Evolutionary conservation across 163 green algal species (phyloP), one percentile per base, ranked within the genome.

Genomic region (Prototheca stagnorum): DNA sequence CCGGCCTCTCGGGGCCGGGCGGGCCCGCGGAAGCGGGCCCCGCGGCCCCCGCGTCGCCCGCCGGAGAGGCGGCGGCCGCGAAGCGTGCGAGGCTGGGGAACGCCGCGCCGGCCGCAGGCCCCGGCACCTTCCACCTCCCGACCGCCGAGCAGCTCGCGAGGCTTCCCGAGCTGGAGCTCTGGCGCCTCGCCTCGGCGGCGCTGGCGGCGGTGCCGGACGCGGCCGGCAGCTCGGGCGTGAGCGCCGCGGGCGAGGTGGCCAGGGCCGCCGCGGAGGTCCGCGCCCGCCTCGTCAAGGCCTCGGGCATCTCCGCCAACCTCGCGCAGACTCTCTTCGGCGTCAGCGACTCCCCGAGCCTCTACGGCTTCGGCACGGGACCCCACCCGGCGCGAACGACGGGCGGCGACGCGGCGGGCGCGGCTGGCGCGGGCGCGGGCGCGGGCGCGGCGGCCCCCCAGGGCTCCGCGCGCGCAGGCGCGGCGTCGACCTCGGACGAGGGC

Each of bases 91-190:
- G 44, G 22, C 20, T 24, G 21, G 16, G 3, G 29, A 9, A n/a
- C 17, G n/a, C 44, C 1, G 5, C 26, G 17, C 3, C 27, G 22
- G 43, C 17, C 24, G 2, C 26, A 6, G n/a, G 11, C 11, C 24
- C 14, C 11, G 42, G 12, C 28, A 36, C 17, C 28, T 20, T 61
- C 4, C 44, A 54, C 28, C 36, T 61, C n/a, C n/a, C n/a, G n/a
- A n/a, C n/a, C n/a, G n/a, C n/a, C n/a, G n/a, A n/a, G 35, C 44
- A 54, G 2, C 44, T 28, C 27, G 15, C 51, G 14, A 39, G 17
- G n/a, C n/a, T n/a, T n/a, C n/a, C n/a, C 7, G 53, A 61, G 37
- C 33, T 44, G 3, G 53, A 61, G 16, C 17, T 44, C 25, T 61
- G 53, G 53, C 51, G 37, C 36, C 53, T 50, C 36, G 3, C 44